Percentiles rank a stretch among this genome's conserved stretches.
Conservation (phyloP, 495 filamentous ascomycete species). For the Aspergillus ellipticus region DNA sequence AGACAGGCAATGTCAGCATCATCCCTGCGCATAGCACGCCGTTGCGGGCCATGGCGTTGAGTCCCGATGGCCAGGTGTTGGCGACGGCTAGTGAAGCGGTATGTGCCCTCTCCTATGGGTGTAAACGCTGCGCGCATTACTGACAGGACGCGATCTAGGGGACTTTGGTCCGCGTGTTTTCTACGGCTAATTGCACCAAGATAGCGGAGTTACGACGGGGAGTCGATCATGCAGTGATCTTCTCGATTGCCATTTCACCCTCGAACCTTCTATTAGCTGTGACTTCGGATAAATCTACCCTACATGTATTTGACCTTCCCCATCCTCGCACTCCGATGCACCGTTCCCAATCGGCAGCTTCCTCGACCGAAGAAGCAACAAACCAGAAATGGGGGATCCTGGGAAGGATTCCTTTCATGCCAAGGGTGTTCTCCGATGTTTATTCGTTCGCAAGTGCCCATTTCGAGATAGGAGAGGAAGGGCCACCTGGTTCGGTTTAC, state of each 20-base stretch:
- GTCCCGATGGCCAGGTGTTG: constrained; percentile 72
- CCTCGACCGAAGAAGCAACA: constrained; percentile 41
- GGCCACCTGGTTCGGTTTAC: constrained; percentile 37
- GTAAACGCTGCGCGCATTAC: constrained; percentile 5
- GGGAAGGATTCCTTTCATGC: constrained; percentile 72
- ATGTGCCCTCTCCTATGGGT: constrained; percentile 17
- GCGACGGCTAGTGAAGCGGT: constrained; percentile 90
- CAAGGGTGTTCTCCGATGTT: constrained; percentile 76
- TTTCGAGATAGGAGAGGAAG: constrained; percentile 77
- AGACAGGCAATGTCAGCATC: constrained; percentile 83
- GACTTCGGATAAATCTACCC: constrained; percentile 93
- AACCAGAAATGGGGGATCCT: constrained; percentile 78
- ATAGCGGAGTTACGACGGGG: constrained; percentile 82
- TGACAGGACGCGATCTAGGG: constrained; percentile 48
- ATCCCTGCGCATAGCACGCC: constrained; percentile 84
- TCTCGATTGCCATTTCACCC: constrained; percentile 82
- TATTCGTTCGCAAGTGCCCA: constrained; percentile 72
- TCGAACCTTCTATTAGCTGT: constrained; percentile 74
- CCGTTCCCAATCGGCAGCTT: constrained; percentile 31
- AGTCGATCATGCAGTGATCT: constrained; percentile 82
- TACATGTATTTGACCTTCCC: constrained; percentile 86
- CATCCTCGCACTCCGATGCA: constrained; percentile 30
- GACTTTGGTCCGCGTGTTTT: constrained; percentile 81
- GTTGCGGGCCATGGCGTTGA: constrained; percentile 76
- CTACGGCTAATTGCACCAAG: constrained; percentile 70